Evolutionary conservation across 306 rosid species (phyloP).

Genomic region (Macrotyloma uniflorum): DNA sequence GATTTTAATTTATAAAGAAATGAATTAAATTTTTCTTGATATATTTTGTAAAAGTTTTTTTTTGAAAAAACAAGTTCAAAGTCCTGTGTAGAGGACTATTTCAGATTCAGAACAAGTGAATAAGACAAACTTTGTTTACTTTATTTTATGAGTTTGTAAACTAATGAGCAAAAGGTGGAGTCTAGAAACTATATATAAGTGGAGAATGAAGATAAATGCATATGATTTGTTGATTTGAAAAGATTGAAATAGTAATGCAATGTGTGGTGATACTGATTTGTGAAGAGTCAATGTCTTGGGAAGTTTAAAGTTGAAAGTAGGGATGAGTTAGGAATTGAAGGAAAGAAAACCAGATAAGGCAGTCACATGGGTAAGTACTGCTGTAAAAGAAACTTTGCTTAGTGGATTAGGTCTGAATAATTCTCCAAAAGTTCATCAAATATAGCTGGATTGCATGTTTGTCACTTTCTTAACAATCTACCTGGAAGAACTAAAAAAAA

Average conservation of each 20-base stretch:
- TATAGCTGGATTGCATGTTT: not conserved
- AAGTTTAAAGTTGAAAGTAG: slow-evolving; percentile 31
- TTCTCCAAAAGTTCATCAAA: not conserved
- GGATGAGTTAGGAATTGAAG: slow-evolving; percentile 24
- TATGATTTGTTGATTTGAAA: not conserved
- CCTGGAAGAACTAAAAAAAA: not conserved
- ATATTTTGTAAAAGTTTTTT: too few species aligned
- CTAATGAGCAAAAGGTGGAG: not conserved
- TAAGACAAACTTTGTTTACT: slow-evolving; percentile 40
- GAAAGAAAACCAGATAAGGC: not conserved
- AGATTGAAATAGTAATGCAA: not conserved
- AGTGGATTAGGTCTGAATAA: slow-evolving; percentile 30
- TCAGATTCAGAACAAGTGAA: slow-evolving; percentile 43
- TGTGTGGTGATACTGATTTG: slow-evolving; percentile 3
- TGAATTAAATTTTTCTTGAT: too few species aligned
- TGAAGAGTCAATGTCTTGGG: not conserved
- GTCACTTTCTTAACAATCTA: not conserved
- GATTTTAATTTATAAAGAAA: too few species aligned
- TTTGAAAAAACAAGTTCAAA: too few species aligned
- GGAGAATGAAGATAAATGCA: not conserved
- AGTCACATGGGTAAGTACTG: slow-evolving; percentile 3
- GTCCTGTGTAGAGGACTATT: not conserved
- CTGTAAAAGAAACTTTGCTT: slow-evolving; percentile 1
- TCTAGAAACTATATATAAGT: not conserved
- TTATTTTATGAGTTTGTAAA: not conserved